phyloP scores from a whole-genome alignment of 352 stramenopile species.

The Phytopythium montanum region DNA sequence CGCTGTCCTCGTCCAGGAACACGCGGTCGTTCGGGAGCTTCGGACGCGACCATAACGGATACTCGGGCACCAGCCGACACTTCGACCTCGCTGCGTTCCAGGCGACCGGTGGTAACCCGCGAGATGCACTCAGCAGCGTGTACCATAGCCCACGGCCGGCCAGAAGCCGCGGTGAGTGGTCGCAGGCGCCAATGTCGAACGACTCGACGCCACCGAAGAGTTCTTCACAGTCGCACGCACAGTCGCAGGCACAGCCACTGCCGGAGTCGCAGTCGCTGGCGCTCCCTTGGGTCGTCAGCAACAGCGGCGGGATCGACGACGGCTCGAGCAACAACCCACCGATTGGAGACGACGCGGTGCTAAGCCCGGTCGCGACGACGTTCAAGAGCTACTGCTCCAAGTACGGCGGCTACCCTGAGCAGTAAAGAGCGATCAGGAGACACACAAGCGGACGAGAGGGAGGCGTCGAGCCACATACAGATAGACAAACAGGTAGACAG shows the following conservation, averaged over 20 bases:
- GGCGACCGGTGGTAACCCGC: conserved; percentile 12
- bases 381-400: conserved; percentile 87
- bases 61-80: conserved; percentile 19
- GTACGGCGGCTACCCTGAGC: conserved; percentile 77
- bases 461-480: too few species aligned
- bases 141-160: conserved; percentile 12
- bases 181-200: neutral
- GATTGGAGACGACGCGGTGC: conserved; percentile 10
- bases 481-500: neutral
- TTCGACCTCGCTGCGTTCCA: conserved; percentile 67
- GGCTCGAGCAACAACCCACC: conserved; percentile 6
- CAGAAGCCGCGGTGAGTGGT: neutral
- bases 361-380: conserved; percentile 30
- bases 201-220: neutral
- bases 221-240: too few species aligned
- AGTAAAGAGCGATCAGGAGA: conserved; percentile 12
- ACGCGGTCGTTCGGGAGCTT: conserved; percentile 15
- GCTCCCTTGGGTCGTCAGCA: conserved; percentile 5
- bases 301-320: conserved; percentile 13
- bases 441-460: neutral
- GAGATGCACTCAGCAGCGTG: conserved; percentile 2
- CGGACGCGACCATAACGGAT: conserved; percentile 25
- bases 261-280: neutral
- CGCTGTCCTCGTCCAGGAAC: neutral
- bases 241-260: neutral